Conservation (phyloP, 345 rosid genomes). For the Geranium rotundifolium region DNA sequence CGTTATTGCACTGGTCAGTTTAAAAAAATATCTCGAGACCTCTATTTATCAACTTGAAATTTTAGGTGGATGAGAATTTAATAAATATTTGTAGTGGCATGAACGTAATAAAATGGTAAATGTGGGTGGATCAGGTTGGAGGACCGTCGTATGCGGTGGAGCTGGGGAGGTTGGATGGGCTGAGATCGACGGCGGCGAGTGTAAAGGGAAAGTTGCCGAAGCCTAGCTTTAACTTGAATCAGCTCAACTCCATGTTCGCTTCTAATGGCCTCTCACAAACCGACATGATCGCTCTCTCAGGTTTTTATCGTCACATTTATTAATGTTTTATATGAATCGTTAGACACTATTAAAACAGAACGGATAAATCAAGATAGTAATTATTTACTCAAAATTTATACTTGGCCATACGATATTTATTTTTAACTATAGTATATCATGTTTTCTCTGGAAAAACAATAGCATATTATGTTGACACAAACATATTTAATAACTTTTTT, state of each 20-base stretch:
- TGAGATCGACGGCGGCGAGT: conserved; percentile 43
- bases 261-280: conserved; percentile 45
- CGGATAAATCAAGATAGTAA: not conserved
- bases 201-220: conserved; percentile 60
- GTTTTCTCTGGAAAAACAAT: no score
- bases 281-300: conserved; percentile 88
- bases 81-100: no score
- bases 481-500: no score
- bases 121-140: conserved; percentile 27
- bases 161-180: conserved; percentile 71
- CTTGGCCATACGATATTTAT: no score
- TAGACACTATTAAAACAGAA: not conserved
- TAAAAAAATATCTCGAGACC: not conserved
- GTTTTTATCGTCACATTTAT: conserved; percentile 3
- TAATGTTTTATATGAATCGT: conserved; percentile 4
- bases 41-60: no score
- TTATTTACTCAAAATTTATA: not conserved
- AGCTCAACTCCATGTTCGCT: conserved; percentile 47
- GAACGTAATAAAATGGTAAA: no score
- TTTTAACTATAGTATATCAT: no score
- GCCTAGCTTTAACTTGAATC: conserved; percentile 35
- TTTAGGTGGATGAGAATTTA: no score
- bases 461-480: no score
- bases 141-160: conserved; percentile 61
- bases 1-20: conserved; percentile 43